Conservation (phyloP, 345 rosid species). For the Eutrema yunnanense region DNA sequence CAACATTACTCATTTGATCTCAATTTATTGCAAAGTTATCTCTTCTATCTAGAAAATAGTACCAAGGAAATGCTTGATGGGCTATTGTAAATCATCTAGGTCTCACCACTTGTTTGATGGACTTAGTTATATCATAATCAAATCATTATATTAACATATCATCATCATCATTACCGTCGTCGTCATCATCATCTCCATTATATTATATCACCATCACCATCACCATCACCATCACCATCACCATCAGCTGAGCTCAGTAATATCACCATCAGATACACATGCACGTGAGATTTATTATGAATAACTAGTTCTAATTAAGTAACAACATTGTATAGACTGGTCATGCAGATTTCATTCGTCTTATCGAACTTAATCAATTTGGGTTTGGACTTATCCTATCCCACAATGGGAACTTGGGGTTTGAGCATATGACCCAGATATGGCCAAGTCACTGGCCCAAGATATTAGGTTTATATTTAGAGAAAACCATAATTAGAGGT, state of each 20-base stretch:
- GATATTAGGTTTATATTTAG: too few species aligned
- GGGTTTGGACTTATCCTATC: not conserved
- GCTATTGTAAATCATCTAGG: not conserved
- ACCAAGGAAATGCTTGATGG: too few species aligned
- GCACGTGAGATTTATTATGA: not conserved
- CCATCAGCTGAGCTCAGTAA: not conserved
- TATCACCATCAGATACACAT: not conserved
- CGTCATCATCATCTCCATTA: too few species aligned
- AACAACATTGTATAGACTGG: not conserved
- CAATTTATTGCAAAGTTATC: not conserved
- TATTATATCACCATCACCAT: too few species aligned
- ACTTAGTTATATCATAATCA: not conserved
- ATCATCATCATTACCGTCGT: too few species aligned
- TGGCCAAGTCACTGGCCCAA: not conserved
- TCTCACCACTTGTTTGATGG: not conserved
- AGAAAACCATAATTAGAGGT: too few species aligned
- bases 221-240: not conserved
- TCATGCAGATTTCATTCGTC: not conserved
- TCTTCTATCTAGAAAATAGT: not conserved
- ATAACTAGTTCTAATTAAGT: not conserved
- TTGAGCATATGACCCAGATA: not conserved
- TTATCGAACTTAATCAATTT: not conserved
- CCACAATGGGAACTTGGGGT: not conserved
- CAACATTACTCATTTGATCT: not conserved
- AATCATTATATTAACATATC: not conserved